Evolutionary conservation across 805 yeast species (phyloP).

Genomic region (Cyberlindnera xylosilytica): DNA sequence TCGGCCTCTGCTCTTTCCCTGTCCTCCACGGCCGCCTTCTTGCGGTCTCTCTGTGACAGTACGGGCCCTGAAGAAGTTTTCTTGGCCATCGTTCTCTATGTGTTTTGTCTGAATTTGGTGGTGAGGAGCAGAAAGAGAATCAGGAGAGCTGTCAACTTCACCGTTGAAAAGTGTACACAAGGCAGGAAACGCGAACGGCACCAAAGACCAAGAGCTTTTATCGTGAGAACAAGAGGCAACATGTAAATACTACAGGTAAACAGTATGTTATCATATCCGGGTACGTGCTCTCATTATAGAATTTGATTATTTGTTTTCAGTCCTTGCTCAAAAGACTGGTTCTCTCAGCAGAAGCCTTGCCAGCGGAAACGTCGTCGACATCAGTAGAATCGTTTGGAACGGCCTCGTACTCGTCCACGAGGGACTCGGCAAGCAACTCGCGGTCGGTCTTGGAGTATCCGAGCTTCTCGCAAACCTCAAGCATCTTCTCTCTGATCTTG

Average conservation of each 20-base stretch:
- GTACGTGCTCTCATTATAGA: not conserved
- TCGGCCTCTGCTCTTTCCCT: constrained; percentile 8
- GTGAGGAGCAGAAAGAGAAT: not conserved
- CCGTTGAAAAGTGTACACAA: not conserved
- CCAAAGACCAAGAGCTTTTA: not conserved
- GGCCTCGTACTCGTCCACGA: constrained; percentile 19
- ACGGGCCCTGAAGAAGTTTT: constrained; percentile 17
- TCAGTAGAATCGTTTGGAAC: constrained; percentile 22
- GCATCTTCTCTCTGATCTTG: constrained; percentile 59
- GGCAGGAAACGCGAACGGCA: not conserved
- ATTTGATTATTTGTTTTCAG: too few species aligned
- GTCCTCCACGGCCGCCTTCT: constrained; percentile 10
- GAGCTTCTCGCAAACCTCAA: constrained; percentile 31
- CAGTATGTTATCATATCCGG: not conserved
- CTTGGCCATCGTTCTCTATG: constrained; percentile 6
- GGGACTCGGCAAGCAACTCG: constrained; percentile 23
- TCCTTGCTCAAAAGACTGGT: constrained; percentile 25
- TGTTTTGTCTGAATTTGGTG: not conserved
- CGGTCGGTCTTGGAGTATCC: constrained; percentile 37
- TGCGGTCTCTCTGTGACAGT: constrained; percentile 25
- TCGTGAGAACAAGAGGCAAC: too few species aligned
- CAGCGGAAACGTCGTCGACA: constrained; percentile 5
- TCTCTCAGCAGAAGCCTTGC: constrained; percentile 22
- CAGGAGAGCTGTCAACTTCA: not conserved
- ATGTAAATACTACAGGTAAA: too few species aligned